Evolutionary conservation across 176 grass and related monocot species (phyloP), one percentile per base, ranked within the genome.

Genomic region (Melocanna baccifera): DNA sequence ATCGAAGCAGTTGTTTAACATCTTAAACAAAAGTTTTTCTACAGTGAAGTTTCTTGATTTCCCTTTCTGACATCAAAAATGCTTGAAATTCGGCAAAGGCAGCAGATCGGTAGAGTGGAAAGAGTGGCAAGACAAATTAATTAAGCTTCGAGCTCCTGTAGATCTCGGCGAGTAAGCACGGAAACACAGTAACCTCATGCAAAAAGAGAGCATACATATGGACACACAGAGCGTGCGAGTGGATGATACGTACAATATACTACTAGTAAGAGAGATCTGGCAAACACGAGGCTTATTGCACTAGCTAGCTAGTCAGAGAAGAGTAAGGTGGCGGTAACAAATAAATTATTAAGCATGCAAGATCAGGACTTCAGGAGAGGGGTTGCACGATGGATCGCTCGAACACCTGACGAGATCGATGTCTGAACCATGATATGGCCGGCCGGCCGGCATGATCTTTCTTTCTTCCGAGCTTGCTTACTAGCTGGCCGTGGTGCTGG

Each of bases 401-500:
- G 28, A 55, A 81, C 62, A 62, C 71, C 79, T 75, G 40, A 6
- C 26, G 78, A 53, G 30, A 80, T 20, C 57, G 5, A 57, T 39
- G 16, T 16, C 25, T 62, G 57, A 63, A 68, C 11, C 16, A 9
- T 52, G 46, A 34, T 3, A 53, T 26, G 41, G 16, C 28, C 42
- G 22, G 45, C 58, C 29, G 28, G 62, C 19, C 10, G 57, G 18
- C 26, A 18, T 28, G 25, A 57, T 20, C 23, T 36, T 32, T 32
- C 25, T 71, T 59, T 66, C 12, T 57, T 47, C 40, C 58, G 12
- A 30, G 61, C 26, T 62, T 13, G 15, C 5, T 75, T 22, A 11
- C 30, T 80, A 81, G 41, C 77, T 81, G 32, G 77, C 70, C 69
- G 77, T 70, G 70, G 77, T 85, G 82, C 83, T 85, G 52, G 87